A percentile compares a stretch with the other conserved stretches of the same genome.
phyloP scores from a whole-genome alignment of 768 basidiomycete genomes.

The Amanita jacksonii region DNA sequence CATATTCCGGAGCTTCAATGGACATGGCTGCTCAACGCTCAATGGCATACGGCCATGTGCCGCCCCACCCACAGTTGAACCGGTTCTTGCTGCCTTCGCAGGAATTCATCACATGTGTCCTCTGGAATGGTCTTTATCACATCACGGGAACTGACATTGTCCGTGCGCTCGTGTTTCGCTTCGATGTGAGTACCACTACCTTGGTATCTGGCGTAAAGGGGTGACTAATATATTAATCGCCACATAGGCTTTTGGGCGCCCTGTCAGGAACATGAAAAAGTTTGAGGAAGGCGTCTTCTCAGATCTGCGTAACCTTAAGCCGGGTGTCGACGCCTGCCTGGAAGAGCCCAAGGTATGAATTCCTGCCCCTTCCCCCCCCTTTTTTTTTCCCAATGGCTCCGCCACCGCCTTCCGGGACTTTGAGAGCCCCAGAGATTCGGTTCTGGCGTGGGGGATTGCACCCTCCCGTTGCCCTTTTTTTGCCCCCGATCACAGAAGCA shows the following conservation, averaged over 20 bases:
- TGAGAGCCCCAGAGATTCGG: no score
- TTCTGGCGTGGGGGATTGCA: conserved; percentile 3
- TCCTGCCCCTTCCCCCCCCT: neutral
- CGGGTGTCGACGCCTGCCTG: conserved; percentile 82
- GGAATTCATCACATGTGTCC: conserved; percentile 84
- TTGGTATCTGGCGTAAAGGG: conserved; percentile 1
- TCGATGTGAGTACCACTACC: conserved; percentile 46
- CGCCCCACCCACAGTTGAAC: conserved; percentile 72
- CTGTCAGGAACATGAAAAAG: conserved; percentile 90
- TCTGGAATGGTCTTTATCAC: conserved; percentile 88
- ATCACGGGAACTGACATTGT: conserved; percentile 98
- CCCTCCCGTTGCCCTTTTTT: neutral
- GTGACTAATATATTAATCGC: neutral
- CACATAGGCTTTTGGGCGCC: conserved; percentile 68
- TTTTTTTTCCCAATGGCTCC: neutral
- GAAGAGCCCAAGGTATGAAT: conserved; percentile 85
- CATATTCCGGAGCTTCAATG: conserved; percentile 3
- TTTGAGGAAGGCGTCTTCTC: conserved; percentile 96
- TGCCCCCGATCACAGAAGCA: conserved; percentile 3
- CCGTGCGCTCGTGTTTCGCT: conserved; percentile 86
- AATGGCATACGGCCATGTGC: conserved; percentile 23
- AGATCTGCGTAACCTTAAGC: conserved; percentile 89
- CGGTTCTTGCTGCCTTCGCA: conserved; percentile 82
- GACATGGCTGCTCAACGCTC: conserved; percentile 11
- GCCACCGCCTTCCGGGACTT: no score